Percentiles rank a stretch among this genome's conserved stretches.
Conservation (phyloP, 2,329 filamentous ascomycete species). For the Ascochyta fabae region DNA sequence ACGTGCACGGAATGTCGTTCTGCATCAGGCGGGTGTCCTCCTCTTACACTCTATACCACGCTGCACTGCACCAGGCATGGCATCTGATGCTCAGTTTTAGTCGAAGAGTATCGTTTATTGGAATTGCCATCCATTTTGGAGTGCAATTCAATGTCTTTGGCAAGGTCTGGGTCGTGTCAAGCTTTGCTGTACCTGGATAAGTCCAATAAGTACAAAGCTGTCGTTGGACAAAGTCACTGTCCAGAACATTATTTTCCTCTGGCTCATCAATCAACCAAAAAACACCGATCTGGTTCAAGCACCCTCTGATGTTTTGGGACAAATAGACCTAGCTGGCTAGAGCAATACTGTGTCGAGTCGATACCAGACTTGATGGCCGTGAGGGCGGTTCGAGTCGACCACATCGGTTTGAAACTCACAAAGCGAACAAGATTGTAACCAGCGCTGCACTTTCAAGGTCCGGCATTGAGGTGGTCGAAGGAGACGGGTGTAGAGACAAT, state of each 20-base stretch:
- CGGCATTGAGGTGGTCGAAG: neutral
- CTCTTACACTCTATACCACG: neutral
- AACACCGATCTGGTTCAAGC: no score
- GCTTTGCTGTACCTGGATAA: neutral
- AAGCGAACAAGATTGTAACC: no score
- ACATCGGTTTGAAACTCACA: no score
- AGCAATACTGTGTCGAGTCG: no score
- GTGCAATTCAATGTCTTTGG: neutral
- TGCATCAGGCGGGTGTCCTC: neutral
- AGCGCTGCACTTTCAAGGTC: neutral
- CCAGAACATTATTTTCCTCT: no score
- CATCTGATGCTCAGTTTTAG: neutral
- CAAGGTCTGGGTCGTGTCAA: neutral
- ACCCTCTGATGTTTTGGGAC: no score
- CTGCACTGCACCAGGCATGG: neutral
- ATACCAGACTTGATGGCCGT: no score
- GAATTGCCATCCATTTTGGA: neutral
- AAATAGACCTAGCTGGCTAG: no score
- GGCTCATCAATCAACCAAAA: no score
- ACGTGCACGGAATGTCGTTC: neutral
- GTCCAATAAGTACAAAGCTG: no score
- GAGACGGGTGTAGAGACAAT: constrained; percentile 3
- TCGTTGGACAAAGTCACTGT: no score
- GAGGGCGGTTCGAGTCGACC: no score
- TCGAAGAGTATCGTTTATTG: neutral